These are phyloP conservation scores for Pichia sp. DNA, from an alignment of 1,139 yeast species.

Conservation along the genomic window DNA sequence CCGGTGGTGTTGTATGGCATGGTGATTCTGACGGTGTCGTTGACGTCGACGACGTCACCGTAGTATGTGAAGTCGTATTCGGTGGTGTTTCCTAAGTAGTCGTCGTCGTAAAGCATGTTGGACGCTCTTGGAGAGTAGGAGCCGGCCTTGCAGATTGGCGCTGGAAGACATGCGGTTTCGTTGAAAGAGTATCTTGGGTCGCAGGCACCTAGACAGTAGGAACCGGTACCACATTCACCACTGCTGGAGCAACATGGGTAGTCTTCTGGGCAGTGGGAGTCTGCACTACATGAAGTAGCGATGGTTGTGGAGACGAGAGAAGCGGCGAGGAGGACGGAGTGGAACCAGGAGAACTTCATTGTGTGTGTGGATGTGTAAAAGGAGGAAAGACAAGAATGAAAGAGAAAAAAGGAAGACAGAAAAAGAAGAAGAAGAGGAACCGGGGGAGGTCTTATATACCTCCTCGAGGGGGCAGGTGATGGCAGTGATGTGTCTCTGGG, in stretches of 20 bases:
- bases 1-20: constrained; percentile 83
- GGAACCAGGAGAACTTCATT: not conserved
- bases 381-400: not conserved
- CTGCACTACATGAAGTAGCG: constrained; percentile 42
- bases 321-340: not conserved
- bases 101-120: constrained; percentile 35
- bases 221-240: constrained; percentile 84
- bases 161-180: constrained; percentile 66
- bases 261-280: constrained; percentile 62
- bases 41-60: constrained; percentile 59
- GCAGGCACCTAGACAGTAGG: constrained; percentile 80
- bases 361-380: not conserved
- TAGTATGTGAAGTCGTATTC: constrained; percentile 72
- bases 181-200: constrained; percentile 66
- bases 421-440: not conserved
- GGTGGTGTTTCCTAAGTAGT: constrained; percentile 69
- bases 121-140: constrained; percentile 38
- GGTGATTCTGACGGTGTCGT: constrained; percentile 58
- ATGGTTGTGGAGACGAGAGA: constrained; percentile 11
- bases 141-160: constrained; percentile 35
- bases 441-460: too few relatives aligned
- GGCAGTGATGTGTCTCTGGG: too few relatives aligned
- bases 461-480: too few relatives aligned
- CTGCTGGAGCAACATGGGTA: constrained; percentile 82
- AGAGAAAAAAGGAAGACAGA: not conserved